Base-by-base conservation (phyloP, 129 eudicot genomes). In the Dittrichia graveolens region DNA sequence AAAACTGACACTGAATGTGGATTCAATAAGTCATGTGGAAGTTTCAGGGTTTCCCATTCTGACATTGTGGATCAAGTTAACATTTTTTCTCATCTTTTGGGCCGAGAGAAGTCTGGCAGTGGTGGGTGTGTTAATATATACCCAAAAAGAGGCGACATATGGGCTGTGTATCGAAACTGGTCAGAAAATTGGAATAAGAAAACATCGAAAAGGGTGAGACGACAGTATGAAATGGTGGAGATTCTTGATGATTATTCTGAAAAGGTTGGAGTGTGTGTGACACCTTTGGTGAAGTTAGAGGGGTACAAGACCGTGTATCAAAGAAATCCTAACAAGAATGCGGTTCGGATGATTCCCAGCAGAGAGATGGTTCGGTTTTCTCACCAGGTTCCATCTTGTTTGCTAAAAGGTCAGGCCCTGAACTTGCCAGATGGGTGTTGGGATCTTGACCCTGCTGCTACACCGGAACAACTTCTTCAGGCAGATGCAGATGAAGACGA, bases 401-500 rank as follows among this genome's bases (percentile, higher is more conserved):
- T 83, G 60, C 83, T 93, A 11, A 80, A 89, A 83, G 94, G 80
- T 73, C 79, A 82, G 53, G 82, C 44, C 15, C 61, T 69, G 31
- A 83, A 89, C 61, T 80, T 93, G 83, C 98, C 98, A 4, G 95
- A 87, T n/a, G 98, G 90, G 3, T 93, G 98, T 69, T 93, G 96
- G 96, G 98, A 93, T 85, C 82, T 93, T 59, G 98, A 92, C 66
- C 95, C 98, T 45, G 98, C 98, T 78, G 98, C 98, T 4, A 92
- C 87, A 64, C 98, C 98, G 46, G 95, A 87, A 13, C 91, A 87
- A 65, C 87, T 93, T 57, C 96, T 93, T 45, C 87, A 81, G 72
- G 79, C 40, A 4, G 65, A 74, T 46, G 80, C 61, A 8, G 80
- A 72, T 44, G 80, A 43, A 45, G 79, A 66, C 39, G 77, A 74